These are phyloP conservation scores for Geranomyces variabilis DNA, from an alignment of 192 early-diverging fungal genomes.

Conservation along the genomic window DNA sequence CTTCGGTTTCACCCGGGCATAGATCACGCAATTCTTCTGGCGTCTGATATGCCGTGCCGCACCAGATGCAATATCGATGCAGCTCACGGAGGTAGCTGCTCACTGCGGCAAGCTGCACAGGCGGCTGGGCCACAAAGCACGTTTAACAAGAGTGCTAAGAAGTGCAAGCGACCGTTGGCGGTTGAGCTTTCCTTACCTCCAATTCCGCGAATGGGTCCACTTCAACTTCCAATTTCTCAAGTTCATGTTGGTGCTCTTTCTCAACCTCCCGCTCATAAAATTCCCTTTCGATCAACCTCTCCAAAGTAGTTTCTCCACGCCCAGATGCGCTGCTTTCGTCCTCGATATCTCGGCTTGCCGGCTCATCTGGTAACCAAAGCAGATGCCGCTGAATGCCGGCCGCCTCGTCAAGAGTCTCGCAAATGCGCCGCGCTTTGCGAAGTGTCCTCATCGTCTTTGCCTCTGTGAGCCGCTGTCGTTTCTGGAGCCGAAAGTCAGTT, in stretches of 20 bases:
- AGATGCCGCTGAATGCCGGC: too few species aligned
- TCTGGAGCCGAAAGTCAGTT: slow-evolving; percentile 17
- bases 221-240: background rate
- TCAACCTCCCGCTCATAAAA: background rate
- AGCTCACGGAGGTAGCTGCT: slow-evolving; percentile 54
- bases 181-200: slow-evolving; percentile 23
- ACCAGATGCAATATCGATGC: slow-evolving; percentile 73
- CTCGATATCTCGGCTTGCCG: too few species aligned
- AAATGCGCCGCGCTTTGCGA: slow-evolving; percentile 22
- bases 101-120: slow-evolving; percentile 53
- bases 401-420: slow-evolving; percentile 36
- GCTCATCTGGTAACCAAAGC: background rate
- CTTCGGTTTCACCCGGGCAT: slow-evolving; percentile 66
- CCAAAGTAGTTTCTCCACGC: background rate
- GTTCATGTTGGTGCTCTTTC: background rate
- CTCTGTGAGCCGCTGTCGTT: slow-evolving; percentile 20
- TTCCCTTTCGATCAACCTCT: background rate
- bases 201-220: background rate
- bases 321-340: too few species aligned
- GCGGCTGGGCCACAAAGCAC: slow-evolving; percentile 47
- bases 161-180: background rate
- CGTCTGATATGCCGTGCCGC: slow-evolving; percentile 56
- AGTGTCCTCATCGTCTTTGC: slow-evolving; percentile 8
- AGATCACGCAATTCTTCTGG: slow-evolving; percentile 53
- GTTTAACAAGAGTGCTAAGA: background rate